phyloP scores from a whole-genome alignment of 1,284 basidiomycete species.

The Ganoderma multipileum region DNA sequence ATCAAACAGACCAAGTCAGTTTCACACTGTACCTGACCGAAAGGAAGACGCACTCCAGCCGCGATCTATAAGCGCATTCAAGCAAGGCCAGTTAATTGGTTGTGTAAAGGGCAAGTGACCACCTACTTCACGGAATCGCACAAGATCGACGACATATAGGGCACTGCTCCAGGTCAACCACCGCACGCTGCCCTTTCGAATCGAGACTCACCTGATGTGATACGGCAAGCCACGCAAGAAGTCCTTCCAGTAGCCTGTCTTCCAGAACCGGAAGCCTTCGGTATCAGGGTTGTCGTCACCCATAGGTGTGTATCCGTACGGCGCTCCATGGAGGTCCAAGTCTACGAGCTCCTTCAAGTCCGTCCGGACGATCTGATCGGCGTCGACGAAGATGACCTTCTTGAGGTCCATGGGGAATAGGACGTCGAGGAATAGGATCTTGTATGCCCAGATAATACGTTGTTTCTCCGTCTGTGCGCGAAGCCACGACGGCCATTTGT shows the following conservation, averaged over 20 bases:
- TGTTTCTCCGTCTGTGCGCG: conserved; percentile 98
- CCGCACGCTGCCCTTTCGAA: neutral
- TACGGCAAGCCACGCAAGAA: conserved; percentile 85
- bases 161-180: conserved; percentile 59
- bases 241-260: conserved; percentile 93
- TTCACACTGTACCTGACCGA: neutral
- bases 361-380: conserved; percentile 96
- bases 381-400: conserved; percentile 99
- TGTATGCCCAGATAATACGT: conserved; percentile 99
- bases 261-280: conserved; percentile 99
- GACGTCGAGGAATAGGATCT: conserved; percentile 98
- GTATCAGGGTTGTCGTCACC: conserved; percentile 94
- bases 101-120: neutral
- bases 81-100: neutral
- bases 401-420: conserved; percentile 98
- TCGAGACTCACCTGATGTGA: conserved; percentile 79
- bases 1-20: neutral
- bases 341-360: conserved; percentile 94
- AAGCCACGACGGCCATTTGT: conserved; percentile 99
- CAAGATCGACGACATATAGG: conserved; percentile 95
- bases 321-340: conserved; percentile 88
- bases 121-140: conserved; percentile 86
- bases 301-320: conserved; percentile 97
- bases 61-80: conserved; percentile 58
- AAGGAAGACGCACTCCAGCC: conserved; percentile 67